phyloP scores from a whole-genome alignment of 202 grass and related monocot genomes.

The Zizania palustris region DNA sequence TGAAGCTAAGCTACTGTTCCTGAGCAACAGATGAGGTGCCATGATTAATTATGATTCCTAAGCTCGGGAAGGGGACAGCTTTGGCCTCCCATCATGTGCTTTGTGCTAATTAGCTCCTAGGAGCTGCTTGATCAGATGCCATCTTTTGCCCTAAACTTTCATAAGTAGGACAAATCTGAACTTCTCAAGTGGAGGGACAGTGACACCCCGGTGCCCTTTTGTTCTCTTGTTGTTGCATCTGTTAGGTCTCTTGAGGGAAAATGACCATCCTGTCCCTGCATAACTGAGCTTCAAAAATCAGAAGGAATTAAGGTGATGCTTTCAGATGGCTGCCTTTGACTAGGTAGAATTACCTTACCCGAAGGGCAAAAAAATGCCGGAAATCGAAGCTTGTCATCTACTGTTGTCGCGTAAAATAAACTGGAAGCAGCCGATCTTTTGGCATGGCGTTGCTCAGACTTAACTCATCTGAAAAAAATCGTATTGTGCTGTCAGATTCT shows the following conservation, averaged over 20 bases:
- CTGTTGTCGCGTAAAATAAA: neutral
- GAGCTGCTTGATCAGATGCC: constrained; percentile 45
- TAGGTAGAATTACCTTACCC: neutral
- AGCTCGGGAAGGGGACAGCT: constrained; percentile 45
- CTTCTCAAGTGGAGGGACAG: constrained; percentile 56
- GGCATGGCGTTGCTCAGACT: neutral
- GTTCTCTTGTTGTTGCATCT: constrained; percentile 53
- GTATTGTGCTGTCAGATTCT: neutral
- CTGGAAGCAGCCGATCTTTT: neutral
- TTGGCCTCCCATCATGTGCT: constrained; percentile 48
- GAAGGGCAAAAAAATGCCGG: neutral
- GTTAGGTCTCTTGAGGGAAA: constrained; percentile 7
- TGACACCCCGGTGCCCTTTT: constrained; percentile 49
- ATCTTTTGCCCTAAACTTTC: constrained; percentile 35
- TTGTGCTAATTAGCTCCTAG: constrained; percentile 6
- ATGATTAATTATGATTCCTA: constrained; percentile 43
- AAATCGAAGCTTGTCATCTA: neutral
- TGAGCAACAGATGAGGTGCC: constrained; percentile 18
- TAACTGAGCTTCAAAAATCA: constrained; percentile 15
- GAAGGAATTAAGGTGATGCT: constrained; percentile 44
- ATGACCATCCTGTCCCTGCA: constrained; percentile 30
- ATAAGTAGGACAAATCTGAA: constrained; percentile 74
- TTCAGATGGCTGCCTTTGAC: constrained; percentile 37
- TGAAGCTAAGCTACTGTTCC: neutral
- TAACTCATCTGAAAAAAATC: neutral